phyloP scores from a whole-genome alignment of 306 rosid species.

The Vachellia collinsii region DNA sequence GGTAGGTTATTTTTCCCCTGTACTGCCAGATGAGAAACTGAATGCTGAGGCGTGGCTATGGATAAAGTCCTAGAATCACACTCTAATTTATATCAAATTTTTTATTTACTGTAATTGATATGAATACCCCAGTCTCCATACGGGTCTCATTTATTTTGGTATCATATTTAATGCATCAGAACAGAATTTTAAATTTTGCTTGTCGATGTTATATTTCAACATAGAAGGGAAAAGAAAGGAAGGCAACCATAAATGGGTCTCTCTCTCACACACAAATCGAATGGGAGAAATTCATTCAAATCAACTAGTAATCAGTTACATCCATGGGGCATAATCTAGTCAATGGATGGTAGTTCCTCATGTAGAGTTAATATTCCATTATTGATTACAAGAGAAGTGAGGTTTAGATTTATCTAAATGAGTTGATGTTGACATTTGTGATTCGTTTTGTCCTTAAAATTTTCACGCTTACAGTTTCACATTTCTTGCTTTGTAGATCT shows the following conservation, averaged over 20 bases:
- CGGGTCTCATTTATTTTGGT: neutral
- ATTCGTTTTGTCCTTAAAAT: neutral
- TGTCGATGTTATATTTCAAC: neutral
- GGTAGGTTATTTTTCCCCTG: neutral
- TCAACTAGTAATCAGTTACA: neutral
- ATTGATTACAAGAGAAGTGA: neutral
- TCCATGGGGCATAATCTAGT: neutral
- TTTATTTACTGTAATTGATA: too few relatives aligned
- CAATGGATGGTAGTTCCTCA: neutral
- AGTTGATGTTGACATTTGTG: neutral
- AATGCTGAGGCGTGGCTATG: neutral
- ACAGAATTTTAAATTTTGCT: neutral
- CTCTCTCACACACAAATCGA: neutral
- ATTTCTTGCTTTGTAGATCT: constrained; percentile 8
- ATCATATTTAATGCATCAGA: neutral
- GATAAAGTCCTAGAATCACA: neutral
- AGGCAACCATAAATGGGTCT: neutral
- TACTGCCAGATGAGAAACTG: neutral
- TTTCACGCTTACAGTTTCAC: neutral
- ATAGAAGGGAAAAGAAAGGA: neutral
- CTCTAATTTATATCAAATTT: neutral
- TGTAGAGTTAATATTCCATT: neutral
- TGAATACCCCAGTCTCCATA: neutral
- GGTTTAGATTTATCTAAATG: constrained; percentile 3
- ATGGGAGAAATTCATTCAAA: neutral